Base-by-base conservation (phyloP, 768 basidiomycete genomes). In the Kwoniella sp. region DNA sequence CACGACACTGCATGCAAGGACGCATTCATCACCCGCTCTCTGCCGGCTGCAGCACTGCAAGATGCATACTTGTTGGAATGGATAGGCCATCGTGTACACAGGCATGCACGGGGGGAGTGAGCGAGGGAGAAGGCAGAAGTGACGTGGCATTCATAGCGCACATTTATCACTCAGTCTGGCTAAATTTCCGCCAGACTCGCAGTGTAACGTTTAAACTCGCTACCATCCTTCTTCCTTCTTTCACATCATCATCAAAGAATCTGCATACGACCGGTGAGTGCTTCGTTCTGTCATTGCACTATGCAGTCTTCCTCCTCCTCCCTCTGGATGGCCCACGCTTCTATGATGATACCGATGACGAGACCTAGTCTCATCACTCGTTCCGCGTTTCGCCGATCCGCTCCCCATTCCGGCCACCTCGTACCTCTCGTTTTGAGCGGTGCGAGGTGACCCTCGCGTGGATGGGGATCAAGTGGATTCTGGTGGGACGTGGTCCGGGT, bases 271-370 rank as follows among this genome's bases (percentile, higher is more conserved):
- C n/a, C n/a, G n/a, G n/a, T n/a, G n/a, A n/a, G n/a, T n/a, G n/a
- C n/a, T n/a, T n/a, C n/a, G n/a, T n/a, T n/a, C n/a, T n/a, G n/a
- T n/a, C n/a, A n/a, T n/a, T n/a, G n/a, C n/a, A 34, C 45, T 9
- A 10, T 5, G 15, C 22, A 3, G 26, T 9, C 29, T 39, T 7
- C 19, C 25, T 40, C 11, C 20, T 5, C 11, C 11, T 12, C 28
- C 19, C 14, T 23, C 22, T 17, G 9, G 10, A 49, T 15, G 39
- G n/a, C 17, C 37, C 20, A 6, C 15, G 31, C n/a, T 25, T 32
- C 39, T 38, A 59, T 62, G 66, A 68, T 60, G 63, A 63, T 50
- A 59, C 65, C 62, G 67, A 69, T 69, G 67, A 69, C 67, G 67
- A 69, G 67, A 69, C 67, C 46, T 59, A 69, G 32, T 49, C 47